Percentiles rank a stretch among this genome's conserved stretches.
phyloP scores from a whole-genome alignment of 2,329 filamentous ascomycete species.

The Phialophora macrospora region DNA sequence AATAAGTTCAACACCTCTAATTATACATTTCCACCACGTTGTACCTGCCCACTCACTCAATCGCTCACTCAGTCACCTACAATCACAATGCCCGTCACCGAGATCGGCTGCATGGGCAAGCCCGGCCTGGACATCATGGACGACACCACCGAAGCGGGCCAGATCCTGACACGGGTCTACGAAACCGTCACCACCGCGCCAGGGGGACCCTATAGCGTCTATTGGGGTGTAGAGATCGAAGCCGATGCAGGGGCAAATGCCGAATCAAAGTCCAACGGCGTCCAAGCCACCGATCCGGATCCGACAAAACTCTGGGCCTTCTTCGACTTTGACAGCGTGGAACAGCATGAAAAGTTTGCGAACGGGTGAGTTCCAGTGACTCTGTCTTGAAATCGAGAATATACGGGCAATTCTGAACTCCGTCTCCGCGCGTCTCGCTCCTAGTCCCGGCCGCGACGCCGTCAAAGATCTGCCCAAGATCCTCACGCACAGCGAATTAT shows the following conservation, averaged over 20 bases:
- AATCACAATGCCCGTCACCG: slow-evolving; percentile 1
- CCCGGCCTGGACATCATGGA: slow-evolving; percentile 7
- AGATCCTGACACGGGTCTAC: slow-evolving; percentile 3
- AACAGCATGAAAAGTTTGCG: slow-evolving; percentile 6
- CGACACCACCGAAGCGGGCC: background rate
- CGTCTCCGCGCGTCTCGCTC: background rate
- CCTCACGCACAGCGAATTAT: slow-evolving; percentile 3
- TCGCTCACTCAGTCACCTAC: background rate
- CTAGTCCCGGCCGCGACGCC: background rate
- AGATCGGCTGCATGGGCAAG: slow-evolving; percentile 5
- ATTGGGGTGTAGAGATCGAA: slow-evolving; percentile 3
- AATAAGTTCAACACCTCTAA: no score
- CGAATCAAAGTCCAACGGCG: no score
- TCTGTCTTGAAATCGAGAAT: background rate
- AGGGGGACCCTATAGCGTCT: background rate
- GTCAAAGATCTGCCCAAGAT: slow-evolving; percentile 12
- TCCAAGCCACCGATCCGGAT: background rate
- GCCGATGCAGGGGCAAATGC: background rate
- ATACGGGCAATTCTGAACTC: background rate
- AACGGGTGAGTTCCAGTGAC: slow-evolving; percentile 1
- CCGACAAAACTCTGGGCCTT: slow-evolving; percentile 3
- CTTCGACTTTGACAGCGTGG: slow-evolving; percentile 7
- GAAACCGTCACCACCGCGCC: background rate
- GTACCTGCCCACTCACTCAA: background rate
- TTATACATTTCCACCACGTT: no score